Conservation (phyloP, 2,329 filamentous ascomycete genomes). For the Ascochyta rabiei region DNA sequence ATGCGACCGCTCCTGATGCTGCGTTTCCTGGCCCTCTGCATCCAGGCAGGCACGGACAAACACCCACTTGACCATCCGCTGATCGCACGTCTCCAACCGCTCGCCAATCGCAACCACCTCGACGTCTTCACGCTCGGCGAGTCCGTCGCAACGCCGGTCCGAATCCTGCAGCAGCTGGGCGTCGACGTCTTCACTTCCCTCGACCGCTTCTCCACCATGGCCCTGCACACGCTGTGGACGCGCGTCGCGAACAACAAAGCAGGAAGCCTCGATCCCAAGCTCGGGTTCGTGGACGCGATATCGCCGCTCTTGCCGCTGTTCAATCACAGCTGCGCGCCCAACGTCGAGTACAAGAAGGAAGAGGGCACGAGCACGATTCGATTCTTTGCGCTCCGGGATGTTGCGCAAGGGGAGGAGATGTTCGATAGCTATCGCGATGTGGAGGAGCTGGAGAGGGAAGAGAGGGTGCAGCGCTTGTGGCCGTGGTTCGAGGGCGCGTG, state of each 20-base stretch:
- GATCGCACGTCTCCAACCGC: constrained; percentile 37
- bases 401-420: constrained; percentile 14
- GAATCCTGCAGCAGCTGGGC: constrained; percentile 35
- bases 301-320: constrained; percentile 39
- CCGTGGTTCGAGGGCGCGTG: constrained; percentile 24
- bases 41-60: constrained; percentile 20
- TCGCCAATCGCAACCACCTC: constrained; percentile 30
- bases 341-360: constrained; percentile 26
- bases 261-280: constrained; percentile 25
- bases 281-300: constrained; percentile 37
- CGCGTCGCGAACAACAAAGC: constrained; percentile 45
- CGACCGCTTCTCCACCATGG: constrained; percentile 35
- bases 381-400: constrained; percentile 16
- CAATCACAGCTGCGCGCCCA: constrained; percentile 44
- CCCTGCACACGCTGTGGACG: constrained; percentile 41
- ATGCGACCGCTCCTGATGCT: constrained; percentile 37
- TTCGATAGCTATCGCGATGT: constrained; percentile 25
- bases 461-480: constrained; percentile 17
- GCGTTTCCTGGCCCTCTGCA: constrained; percentile 34
- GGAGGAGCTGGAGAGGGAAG: background rate
- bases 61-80: constrained; percentile 32
- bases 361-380: constrained; percentile 15
- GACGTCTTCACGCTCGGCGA: constrained; percentile 39
- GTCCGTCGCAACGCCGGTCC: constrained; percentile 34
- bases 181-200: constrained; percentile 24